phyloP scores from a whole-genome alignment of 768 basidiomycete species.

The Paxillus involutus region DNA sequence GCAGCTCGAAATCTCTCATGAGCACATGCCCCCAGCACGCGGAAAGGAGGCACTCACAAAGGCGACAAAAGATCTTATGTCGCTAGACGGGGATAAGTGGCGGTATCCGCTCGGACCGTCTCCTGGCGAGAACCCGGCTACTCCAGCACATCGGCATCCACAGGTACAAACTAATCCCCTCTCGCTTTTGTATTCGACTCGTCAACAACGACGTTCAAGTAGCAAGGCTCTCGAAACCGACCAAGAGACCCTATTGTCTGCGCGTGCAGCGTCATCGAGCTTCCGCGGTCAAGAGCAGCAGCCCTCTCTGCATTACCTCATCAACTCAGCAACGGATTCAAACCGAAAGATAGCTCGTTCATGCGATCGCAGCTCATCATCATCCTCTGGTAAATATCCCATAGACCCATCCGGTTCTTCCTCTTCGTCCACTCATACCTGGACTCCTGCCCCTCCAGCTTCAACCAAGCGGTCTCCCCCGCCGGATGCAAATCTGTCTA shows the following conservation, averaged over 20 bases:
- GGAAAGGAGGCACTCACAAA: conserved; percentile 68
- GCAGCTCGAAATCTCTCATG: conserved; percentile 35
- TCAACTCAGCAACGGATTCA: conserved; percentile 8
- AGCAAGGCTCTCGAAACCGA: conserved; percentile 9
- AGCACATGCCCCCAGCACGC: conserved; percentile 50
- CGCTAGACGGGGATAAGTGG: conserved; percentile 53
- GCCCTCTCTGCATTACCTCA: conserved; percentile 18
- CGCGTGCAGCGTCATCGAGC: conserved; percentile 3
- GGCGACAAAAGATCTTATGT: conserved; percentile 84
- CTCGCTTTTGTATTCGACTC: conserved; percentile 16
- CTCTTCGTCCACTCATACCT: conserved; percentile 10
- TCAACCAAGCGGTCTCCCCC: conserved; percentile 28
- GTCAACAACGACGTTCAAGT: conserved; percentile 12
- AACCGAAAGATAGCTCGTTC: conserved; percentile 7
- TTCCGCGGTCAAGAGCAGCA: conserved; percentile 9
- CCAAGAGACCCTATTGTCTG: conserved; percentile 1
- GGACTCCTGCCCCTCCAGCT: conserved; percentile 4
- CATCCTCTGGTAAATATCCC: conserved; percentile 28
- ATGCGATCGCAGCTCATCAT: conserved; percentile 22
- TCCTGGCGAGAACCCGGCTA: conserved; percentile 4
- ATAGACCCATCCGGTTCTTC: conserved; percentile 15
- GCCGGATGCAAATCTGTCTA: conserved; percentile 21
- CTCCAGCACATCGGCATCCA: conserved; percentile 12
- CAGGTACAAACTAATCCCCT: conserved; percentile 19
- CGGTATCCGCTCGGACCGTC: conserved; percentile 21